These are phyloP conservation scores for Pythium insidiosum DNA, from an alignment of 352 stramenopile genomes.

Conservation along the genomic window DNA sequence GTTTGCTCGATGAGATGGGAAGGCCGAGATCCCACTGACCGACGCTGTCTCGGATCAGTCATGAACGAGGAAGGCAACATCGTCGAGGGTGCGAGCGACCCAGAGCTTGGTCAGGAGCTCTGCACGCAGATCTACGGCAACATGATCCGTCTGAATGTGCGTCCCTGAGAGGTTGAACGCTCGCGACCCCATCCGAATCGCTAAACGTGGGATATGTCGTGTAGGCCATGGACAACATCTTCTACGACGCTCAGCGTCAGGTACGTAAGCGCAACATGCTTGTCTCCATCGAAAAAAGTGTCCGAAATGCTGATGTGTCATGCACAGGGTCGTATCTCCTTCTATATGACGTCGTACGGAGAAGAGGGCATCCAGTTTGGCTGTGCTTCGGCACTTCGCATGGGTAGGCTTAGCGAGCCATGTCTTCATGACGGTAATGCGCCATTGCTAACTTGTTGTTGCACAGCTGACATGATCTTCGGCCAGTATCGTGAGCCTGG, in stretches of 20 bases:
- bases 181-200: no score
- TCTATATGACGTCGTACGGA: slow-evolving; percentile 93
- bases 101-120: slow-evolving; percentile 67
- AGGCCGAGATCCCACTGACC: no score
- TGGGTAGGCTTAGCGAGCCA: slow-evolving; percentile 11
- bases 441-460: not conserved
- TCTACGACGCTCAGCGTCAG: slow-evolving; percentile 96
- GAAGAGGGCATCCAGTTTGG: slow-evolving; percentile 97
- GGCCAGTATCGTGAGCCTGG: slow-evolving; percentile 97
- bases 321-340: slow-evolving; percentile 94
- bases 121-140: slow-evolving; percentile 84
- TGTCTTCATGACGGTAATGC: not conserved
- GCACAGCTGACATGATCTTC: slow-evolving; percentile 90
- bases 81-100: slow-evolving; percentile 56
- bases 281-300: no score
- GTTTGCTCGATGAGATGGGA: no score
- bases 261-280: slow-evolving; percentile 7
- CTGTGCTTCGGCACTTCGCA: slow-evolving; percentile 84
- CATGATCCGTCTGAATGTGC: slow-evolving; percentile 75
- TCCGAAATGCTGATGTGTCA: no score
- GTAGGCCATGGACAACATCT: slow-evolving; percentile 95
- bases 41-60: slow-evolving; percentile 41
- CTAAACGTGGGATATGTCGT: slow-evolving; percentile 4
- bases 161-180: not conserved
- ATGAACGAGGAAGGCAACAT: slow-evolving; percentile 82